Percentiles rank a stretch among this genome's conserved stretches.
Evolutionary conservation across 768 basidiomycete genomes (phyloP).

Genomic region (Boletus vermiculosoides): DNA sequence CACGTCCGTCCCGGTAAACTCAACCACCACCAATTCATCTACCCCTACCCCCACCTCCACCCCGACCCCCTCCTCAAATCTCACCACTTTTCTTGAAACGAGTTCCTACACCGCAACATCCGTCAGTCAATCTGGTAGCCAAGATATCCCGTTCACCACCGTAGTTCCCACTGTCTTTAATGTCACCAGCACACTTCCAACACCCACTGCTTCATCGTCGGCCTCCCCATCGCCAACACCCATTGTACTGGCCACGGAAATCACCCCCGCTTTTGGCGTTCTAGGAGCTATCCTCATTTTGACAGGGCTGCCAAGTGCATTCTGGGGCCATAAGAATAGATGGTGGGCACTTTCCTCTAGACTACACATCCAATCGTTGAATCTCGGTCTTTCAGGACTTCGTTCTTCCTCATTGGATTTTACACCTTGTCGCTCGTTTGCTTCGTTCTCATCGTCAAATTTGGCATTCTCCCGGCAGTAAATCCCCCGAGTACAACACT

Average conservation of each 20-base stretch:
- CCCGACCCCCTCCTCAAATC: slow-evolving; percentile 18
- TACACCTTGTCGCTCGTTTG: slow-evolving; percentile 86
- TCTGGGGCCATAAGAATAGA: slow-evolving; percentile 94
- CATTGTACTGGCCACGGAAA: slow-evolving; percentile 53
- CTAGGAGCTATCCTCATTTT: slow-evolving; percentile 86
- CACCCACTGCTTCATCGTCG: slow-evolving; percentile 47
- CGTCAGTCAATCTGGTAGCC: slow-evolving; percentile 46
- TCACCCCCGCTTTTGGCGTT: slow-evolving; percentile 89
- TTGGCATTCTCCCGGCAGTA: slow-evolving; percentile 81
- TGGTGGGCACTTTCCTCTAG: slow-evolving; percentile 52
- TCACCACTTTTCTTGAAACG: slow-evolving; percentile 57
- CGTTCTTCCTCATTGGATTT: slow-evolving; percentile 90
- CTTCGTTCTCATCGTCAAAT: slow-evolving; percentile 82
- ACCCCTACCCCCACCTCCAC: background rate
- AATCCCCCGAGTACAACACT: slow-evolving; percentile 77
- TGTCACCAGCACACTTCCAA: slow-evolving; percentile 55
- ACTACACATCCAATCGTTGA: slow-evolving; percentile 1
- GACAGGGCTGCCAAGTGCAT: slow-evolving; percentile 85
- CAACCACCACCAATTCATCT: slow-evolving; percentile 12
- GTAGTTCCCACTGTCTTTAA: slow-evolving; percentile 61
- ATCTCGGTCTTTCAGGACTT: slow-evolving; percentile 58
- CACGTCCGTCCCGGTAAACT: slow-evolving; percentile 20
- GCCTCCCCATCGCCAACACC: slow-evolving; percentile 35
- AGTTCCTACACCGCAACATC: slow-evolving; percentile 50
- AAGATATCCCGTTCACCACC: slow-evolving; percentile 49